A percentile compares a stretch with the other conserved stretches of the same genome.
phyloP scores from a whole-genome alignment of 2,329 filamentous ascomycete species.

The Alternaria rosae region DNA sequence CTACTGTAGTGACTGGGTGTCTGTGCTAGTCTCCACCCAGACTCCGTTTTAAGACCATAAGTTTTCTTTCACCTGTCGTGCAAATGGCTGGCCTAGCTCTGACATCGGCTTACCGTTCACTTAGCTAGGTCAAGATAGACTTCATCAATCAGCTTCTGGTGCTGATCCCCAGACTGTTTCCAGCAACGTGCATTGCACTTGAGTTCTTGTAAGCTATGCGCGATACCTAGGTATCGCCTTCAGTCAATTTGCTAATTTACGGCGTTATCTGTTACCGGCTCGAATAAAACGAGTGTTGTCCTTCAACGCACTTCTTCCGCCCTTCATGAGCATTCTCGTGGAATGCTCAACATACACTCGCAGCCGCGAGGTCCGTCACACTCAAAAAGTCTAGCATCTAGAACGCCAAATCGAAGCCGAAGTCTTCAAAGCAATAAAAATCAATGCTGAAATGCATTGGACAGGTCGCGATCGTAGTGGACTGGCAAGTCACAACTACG shows the following conservation, averaged over 20 bases:
- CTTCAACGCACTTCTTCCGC: background rate
- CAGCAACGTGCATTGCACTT: background rate
- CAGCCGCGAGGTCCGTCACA: conserved; percentile 5
- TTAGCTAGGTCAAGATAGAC: background rate
- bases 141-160: background rate
- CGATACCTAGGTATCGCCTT: background rate
- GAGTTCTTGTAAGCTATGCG: background rate
- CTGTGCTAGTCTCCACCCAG: background rate
- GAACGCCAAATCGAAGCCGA: conserved; percentile 2
- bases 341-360: background rate
- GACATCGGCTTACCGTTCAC: background rate
- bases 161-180: background rate
- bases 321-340: background rate
- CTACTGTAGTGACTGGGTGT: background rate
- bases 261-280: background rate
- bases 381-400: background rate
- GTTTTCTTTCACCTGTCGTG: background rate
- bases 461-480: conserved; percentile 8
- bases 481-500: conserved; percentile 5
- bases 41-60: background rate
- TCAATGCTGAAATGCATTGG: conserved; percentile 8
- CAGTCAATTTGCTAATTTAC: conserved; percentile 13
- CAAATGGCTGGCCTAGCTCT: background rate
- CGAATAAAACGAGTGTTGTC: background rate
- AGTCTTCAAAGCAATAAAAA: conserved; percentile 1